Base-by-base conservation (phyloP, 2,329 filamentous ascomycete genomes). In the Grosmannia penicillata region DNA sequence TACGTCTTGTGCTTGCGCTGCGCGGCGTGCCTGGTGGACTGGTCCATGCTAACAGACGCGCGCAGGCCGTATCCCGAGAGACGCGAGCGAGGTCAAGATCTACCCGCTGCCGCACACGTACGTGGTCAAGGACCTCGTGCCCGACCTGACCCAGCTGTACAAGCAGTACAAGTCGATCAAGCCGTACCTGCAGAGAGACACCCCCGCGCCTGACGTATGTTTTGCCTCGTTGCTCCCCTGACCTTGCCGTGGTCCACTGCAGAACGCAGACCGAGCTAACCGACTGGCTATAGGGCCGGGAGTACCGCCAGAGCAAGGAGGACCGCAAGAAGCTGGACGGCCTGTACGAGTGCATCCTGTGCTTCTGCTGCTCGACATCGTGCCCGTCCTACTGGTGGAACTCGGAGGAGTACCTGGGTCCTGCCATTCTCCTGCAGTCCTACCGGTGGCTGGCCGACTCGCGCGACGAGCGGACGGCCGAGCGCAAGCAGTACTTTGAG, bases 371-470 rank as follows among this genome's bases (percentile, higher is more conserved):
- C 78, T 91, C 83, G 49, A 98, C 91, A 18, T 94, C 89, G 33
- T 98, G 91, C 72, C 91, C 91, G n/a, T 95, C 86, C 15, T 98
- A 98, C 73, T 98, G 91, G 91, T 98, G 91, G 91, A 98, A 98
- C 71, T 78, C 81, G 51, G 87, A 96, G 66, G 87, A 96, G 63
- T 98, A 98, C 68, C 83, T 98, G 36, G 91, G 91, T 47, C 91
- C 91, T 43, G 91, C 91, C 49, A 84, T 98, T 44, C 81, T 98
- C 38, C 77, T 98, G 49, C 91, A 98, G 67, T 94, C 86, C 8
- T 98, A 96, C 77, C 78, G 89, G 57, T 98, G 91, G 91, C 72
- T 98, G 49, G 82, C 79, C 56, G 91, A 98, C 61, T 93, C 84
- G 31, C 81, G 91, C 62, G 91, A 98, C 59, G 82, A 95, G 75